These are phyloP conservation scores for Artemisia annua DNA, from an alignment of 129 eudicot genomes.

Conservation along the genomic window DNA sequence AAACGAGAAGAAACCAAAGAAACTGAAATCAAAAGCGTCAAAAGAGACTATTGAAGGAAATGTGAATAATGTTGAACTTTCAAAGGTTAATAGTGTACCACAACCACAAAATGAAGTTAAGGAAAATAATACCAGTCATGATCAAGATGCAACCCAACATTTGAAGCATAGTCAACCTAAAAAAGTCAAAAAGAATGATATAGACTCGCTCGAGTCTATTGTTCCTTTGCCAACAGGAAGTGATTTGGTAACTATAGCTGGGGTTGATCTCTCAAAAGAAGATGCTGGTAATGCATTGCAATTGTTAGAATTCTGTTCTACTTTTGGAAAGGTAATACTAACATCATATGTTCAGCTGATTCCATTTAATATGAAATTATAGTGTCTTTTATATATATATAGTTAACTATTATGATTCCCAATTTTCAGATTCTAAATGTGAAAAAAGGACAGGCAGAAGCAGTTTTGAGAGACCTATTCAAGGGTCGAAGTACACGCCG, in stretches of 20 bases:
- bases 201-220: conserved; percentile 18
- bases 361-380: background rate
- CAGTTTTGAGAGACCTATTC: conserved; percentile 61
- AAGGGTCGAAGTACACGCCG: conserved; percentile 52
- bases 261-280: conserved; percentile 59
- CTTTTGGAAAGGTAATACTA: conserved; percentile 82
- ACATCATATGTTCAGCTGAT: conserved; percentile 7
- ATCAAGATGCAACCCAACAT: conserved; percentile 12
- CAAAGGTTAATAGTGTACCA: background rate
- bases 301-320: conserved; percentile 80
- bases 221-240: conserved; percentile 59
- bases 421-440: conserved; percentile 54
- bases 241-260: conserved; percentile 55
- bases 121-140: background rate
- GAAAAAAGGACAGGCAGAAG: conserved; percentile 66
- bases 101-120: background rate
- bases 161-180: conserved; percentile 11
- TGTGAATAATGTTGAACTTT: background rate
- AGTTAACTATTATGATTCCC: background rate
- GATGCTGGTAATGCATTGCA: conserved; percentile 88
- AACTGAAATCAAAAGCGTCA: conserved; percentile 31
- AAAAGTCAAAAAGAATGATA: conserved; percentile 19
- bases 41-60: conserved; percentile 22
- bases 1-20: conserved; percentile 30
- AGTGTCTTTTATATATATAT: background rate